Percentiles rank a stretch among this genome's conserved stretches.
Evolutionary conservation across 1,139 yeast species (phyloP).

Genomic region (Geotrichum phurueaensis): DNA sequence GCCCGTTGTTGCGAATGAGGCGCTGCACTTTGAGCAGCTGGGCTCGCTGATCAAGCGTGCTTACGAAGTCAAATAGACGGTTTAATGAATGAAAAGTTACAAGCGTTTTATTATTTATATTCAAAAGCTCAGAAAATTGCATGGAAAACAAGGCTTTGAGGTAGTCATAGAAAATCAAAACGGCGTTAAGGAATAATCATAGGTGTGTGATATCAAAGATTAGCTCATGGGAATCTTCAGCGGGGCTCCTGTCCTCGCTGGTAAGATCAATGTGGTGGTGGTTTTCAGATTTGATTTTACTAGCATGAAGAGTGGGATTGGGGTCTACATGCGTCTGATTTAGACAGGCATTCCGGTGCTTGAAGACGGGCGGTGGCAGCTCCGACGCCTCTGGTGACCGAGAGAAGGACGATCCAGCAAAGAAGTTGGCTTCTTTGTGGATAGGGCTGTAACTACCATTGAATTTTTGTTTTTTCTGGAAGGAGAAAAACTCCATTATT

Average conservation of each 20-base stretch:
- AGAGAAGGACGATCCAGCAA: background rate
- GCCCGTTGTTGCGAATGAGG: slow-evolving; percentile 33
- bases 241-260: background rate
- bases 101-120: background rate
- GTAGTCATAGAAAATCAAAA: background rate
- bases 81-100: background rate
- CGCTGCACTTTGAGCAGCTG: slow-evolving; percentile 35
- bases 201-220: background rate
- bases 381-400: background rate
- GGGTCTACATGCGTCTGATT: background rate
- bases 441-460: background rate
- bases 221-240: background rate
- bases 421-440: background rate
- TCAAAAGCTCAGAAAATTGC: background rate
- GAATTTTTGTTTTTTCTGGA: background rate
- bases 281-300: background rate
- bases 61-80: slow-evolving; percentile 24
- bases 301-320: background rate
- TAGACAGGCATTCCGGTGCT: background rate
- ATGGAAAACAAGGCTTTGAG: background rate
- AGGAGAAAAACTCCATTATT: background rate
- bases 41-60: slow-evolving; percentile 33
- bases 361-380: background rate
- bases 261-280: background rate
- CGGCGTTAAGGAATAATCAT: background rate